Conservation (phyloP, 768 basidiomycete species). For the Antrodiella citrinella region DNA sequence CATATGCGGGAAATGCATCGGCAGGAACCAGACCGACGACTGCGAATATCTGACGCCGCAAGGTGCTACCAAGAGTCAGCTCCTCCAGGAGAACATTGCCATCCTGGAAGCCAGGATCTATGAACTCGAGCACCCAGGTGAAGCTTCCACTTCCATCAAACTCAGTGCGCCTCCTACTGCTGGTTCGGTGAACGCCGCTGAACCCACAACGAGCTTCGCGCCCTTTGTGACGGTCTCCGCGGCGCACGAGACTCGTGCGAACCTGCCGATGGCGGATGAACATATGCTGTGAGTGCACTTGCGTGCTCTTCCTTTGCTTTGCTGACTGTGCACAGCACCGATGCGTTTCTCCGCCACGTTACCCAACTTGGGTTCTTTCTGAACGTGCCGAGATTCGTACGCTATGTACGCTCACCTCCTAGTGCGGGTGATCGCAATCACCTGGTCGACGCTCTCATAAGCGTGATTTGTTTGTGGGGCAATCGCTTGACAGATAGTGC, state of each 20-base stretch:
- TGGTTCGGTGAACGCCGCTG: neutral
- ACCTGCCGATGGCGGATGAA: no score
- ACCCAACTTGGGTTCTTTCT: slow-evolving; percentile 64
- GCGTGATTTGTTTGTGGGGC: slow-evolving; percentile 30
- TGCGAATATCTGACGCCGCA: neutral
- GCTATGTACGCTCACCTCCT: slow-evolving; percentile 33
- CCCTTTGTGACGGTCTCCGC: no score
- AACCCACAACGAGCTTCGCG: no score
- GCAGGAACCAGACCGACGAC: neutral
- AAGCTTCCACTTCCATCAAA: neutral
- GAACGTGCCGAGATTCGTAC: slow-evolving; percentile 35
- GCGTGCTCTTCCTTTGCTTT: no score
- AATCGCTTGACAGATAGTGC: slow-evolving; percentile 18
- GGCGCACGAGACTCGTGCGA: no score
- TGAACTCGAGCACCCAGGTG: neutral
- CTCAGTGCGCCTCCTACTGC: neutral
- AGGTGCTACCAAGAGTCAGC: neutral
- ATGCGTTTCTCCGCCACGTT: slow-evolving; percentile 50
- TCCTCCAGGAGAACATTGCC: neutral
- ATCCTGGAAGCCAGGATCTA: neutral
- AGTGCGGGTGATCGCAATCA: slow-evolving; percentile 14
- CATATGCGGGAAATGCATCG: neutral
- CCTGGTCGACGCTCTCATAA: slow-evolving; percentile 33
- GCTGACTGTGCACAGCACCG: slow-evolving; percentile 36
- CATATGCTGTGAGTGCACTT: no score